Base-by-base conservation (phyloP, 1,284 basidiomycete genomes). In the Laetiporus sulphureus region DNA sequence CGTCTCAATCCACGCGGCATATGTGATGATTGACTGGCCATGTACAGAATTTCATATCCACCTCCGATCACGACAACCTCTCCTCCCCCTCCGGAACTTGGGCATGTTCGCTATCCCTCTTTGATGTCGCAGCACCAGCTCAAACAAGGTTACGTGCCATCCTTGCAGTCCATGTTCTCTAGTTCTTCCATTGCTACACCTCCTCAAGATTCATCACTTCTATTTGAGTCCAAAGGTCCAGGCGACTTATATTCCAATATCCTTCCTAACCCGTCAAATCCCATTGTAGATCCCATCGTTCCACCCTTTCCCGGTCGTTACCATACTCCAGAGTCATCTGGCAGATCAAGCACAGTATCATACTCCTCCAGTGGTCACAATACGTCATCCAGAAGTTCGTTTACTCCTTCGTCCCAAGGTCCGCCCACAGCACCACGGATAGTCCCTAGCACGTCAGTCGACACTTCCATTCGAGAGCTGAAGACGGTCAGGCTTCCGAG, bases 51-150 rank as follows among this genome's bases (percentile, higher is more conserved):
- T 22, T 25, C 46, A 41, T 61, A 51, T 50, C 72, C 68, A 5
- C 55, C 49, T 15, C 61, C 77, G 13, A 65, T 77, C 34, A 81
- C 77, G 1, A 82, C 79, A 0, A 79, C 78, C 3, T 77, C 78
- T n/a, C 71, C 74, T 2, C 62, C 73, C 5, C 73, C 77, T 2
- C 60, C 67, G 5, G 64, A 71, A 11, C 23, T 60, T 29, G 65
- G 61, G 7, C 51, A 59, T 27, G 66, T 79, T 41, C 64, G 67
- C 15, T 82, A 82, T 51, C 79, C 79, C 1, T 64, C 71, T 15
- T 67, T 82, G 21, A 85, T 85, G 82, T 74, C 77, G 2, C 71
- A 72, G 42, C 81, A 86, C 49, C 82, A 86, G 58, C 71, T 74
- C 48, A 69, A 64, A 34, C 83, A 86, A 52, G 82, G 83, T 8